Conservation (phyloP, 495 filamentous ascomycete species). For the Cetradonia linearis region DNA sequence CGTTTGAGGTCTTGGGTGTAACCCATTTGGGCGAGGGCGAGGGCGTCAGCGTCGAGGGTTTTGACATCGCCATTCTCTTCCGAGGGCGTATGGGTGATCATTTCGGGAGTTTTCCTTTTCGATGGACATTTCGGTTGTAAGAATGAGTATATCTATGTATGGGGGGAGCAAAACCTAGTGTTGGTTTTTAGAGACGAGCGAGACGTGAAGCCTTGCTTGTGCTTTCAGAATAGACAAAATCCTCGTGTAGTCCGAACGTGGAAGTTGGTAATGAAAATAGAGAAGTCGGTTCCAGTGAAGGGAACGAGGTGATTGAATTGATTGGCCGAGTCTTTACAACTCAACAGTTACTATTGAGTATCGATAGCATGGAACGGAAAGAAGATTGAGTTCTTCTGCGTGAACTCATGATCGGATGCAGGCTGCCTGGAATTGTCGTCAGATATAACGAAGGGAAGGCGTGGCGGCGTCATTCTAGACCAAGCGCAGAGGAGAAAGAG, state of each 20-base stretch:
- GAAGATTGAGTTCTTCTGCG: neutral
- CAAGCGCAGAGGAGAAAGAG: neutral
- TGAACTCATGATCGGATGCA: neutral
- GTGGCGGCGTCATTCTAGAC: neutral
- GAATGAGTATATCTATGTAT: neutral
- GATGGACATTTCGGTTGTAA: slow-evolving; percentile 2
- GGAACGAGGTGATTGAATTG: neutral
- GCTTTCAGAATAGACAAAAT: neutral
- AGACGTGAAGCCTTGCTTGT: neutral
- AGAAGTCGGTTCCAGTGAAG: neutral
- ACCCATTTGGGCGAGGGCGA: slow-evolving; percentile 42
- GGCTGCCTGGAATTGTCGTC: neutral
- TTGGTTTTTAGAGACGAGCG: neutral
- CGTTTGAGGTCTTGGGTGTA: slow-evolving; percentile 49
- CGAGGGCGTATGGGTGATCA: neutral
- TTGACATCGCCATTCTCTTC: slow-evolving; percentile 18
- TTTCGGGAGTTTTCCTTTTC: slow-evolving; percentile 10
- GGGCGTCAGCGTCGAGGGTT: slow-evolving; percentile 28
- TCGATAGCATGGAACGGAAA: neutral
- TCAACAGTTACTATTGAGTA: neutral
- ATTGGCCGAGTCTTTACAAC: neutral
- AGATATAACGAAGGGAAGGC: neutral
- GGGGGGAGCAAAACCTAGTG: neutral
- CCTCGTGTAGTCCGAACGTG: neutral
- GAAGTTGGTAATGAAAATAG: neutral